Conservation (phyloP, 2,329 filamentous ascomycete species). For the Pseudocercospora pini-densiflorae region DNA sequence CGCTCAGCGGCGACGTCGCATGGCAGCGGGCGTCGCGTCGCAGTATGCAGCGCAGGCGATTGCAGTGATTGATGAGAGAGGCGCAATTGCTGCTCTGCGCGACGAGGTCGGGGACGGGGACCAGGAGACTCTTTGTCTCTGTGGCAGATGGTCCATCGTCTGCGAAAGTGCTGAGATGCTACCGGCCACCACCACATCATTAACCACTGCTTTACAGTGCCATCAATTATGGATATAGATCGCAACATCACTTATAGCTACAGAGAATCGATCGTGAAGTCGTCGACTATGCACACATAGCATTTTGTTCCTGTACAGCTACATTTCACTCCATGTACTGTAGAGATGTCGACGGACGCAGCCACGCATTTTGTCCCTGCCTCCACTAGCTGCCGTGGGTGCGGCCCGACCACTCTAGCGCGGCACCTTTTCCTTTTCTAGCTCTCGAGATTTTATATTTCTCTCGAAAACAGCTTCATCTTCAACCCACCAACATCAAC, state of each 20-base stretch:
- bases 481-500: constrained; percentile 1
- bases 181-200: not conserved
- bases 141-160: not conserved
- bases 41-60: not conserved
- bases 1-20: constrained; percentile 6
- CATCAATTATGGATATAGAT: no score
- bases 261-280: no score
- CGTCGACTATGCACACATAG: not conserved
- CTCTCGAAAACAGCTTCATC: not conserved
- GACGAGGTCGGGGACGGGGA: constrained; percentile 3
- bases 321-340: not conserved
- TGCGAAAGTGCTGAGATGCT: not conserved
- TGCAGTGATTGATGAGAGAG: not conserved
- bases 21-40: constrained; percentile 6
- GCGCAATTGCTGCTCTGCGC: not conserved
- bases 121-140: not conserved
- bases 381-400: not conserved
- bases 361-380: not conserved
- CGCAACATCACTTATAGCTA: no score
- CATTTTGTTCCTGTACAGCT: not conserved
- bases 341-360: not conserved
- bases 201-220: not conserved
- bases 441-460: not conserved
- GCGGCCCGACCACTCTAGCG: not conserved
- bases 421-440: not conserved